phyloP scores from a whole-genome alignment of 2,329 filamentous ascomycete genomes.

The Aureobasidium namibiae region DNA sequence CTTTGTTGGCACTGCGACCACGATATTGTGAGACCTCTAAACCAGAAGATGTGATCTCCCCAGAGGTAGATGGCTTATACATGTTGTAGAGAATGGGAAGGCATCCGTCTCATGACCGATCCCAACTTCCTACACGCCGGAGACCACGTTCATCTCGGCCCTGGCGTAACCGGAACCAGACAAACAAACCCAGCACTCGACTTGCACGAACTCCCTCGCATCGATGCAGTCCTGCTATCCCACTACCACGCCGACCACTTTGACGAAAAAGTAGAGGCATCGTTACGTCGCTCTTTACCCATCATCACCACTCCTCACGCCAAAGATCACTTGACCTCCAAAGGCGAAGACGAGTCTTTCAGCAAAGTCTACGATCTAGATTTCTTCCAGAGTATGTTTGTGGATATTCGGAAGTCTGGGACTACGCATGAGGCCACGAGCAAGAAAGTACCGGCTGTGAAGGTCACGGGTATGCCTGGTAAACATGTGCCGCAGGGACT shows the following conservation, averaged over 20 bases:
- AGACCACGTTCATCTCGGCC: constrained; percentile 59
- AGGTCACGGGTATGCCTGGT: constrained; percentile 56
- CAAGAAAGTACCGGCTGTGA: constrained; percentile 36
- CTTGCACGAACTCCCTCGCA: constrained; percentile 49
- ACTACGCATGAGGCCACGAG: constrained; percentile 8
- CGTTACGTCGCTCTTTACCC: constrained; percentile 45
- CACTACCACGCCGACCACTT: constrained; percentile 59
- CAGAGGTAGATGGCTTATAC: background rate
- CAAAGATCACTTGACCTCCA: constrained; percentile 40
- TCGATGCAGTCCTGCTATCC: constrained; percentile 53
- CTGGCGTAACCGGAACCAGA: constrained; percentile 49
- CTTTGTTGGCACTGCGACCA: constrained; percentile 51
- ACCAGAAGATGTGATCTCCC: background rate
- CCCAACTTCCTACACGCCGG: constrained; percentile 59
- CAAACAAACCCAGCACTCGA: constrained; percentile 53
- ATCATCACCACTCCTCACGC: constrained; percentile 59
- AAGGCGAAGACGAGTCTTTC: constrained; percentile 42
- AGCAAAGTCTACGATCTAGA: constrained; percentile 48
- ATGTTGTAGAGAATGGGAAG: constrained; percentile 36
- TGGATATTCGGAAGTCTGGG: constrained; percentile 31
- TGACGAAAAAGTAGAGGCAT: constrained; percentile 44
- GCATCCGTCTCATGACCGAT: constrained; percentile 47
- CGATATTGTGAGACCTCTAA: constrained; percentile 31
- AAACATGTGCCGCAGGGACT: constrained; percentile 50
- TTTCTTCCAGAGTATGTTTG: constrained; percentile 44